Evolutionary conservation across 129 eudicot genomes (phyloP), one percentile per base, ranked within the genome.

Genomic region (Centella asiatica): DNA sequence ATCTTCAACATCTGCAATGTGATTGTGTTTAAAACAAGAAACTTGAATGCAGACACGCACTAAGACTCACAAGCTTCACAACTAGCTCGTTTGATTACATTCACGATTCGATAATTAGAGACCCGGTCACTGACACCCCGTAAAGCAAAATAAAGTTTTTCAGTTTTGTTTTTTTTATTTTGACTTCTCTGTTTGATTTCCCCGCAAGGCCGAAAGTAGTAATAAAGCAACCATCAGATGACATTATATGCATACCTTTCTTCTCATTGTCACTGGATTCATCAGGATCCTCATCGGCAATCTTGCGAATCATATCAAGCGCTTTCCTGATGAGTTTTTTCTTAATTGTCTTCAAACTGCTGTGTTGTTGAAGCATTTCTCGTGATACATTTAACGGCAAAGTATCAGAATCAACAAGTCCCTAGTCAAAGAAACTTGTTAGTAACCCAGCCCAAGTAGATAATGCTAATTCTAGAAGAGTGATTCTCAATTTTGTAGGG

Each of bases 281-380:
- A 71, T 92, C 99, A 28, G 96, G 99, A 65, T 92, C 99, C 78
- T 92, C 96, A 5, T 92, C 99, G 69, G 96, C 99, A 80, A 92
- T 69, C 76, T 78, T 87, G 54, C 99, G 90, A 39, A 92, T 84
- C 99, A 92, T 92, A 69, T 92, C 99, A 67, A 92, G 95, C 25
- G 99, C 99, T 90, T 92, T 92, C 57, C 99, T 74, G 62, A 92
- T 82, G 58, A 92, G 87, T 64, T 92, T 92, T 87, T 87, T 92
- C 79, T 92, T 92, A 29, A 92, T 92, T 19, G 99, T 92, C 71
- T 92, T 92, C 81, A 87, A 82, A 71, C 99, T 87, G 72, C 83
- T 80, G 65, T 92, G 99, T 66, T 85, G 95, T 73, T 92, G 99
- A 72, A 92, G 95, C 99, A 92, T 92, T 84, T 92, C 99, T 80